Base-by-base conservation (phyloP, 177 flowering plant genomes). In the Vitis hybrid region DNA sequence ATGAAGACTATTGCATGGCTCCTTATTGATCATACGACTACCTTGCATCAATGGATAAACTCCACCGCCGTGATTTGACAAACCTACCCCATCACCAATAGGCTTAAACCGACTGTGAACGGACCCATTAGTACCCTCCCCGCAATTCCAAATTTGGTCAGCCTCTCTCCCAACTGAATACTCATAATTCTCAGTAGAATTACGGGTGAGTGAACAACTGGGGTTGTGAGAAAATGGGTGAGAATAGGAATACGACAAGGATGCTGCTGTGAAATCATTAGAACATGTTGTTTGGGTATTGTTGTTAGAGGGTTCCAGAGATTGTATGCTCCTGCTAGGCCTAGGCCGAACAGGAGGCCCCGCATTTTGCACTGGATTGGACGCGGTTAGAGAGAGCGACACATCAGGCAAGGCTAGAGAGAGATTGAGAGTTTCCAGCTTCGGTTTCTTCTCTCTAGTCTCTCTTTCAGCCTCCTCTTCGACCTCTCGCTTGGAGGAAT, bases 121-220 rank as follows among this genome's bases (percentile, higher is more conserved):
- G 0, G 98, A 95, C 44, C 98, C 98, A 73, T 95, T 95, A 57
- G 98, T 94, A 68, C 98, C 98, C 72, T 94, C 98, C 13, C 97
- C 97, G 74, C 90, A 74, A 65, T 89, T 71, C 97, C 97, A 93
- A 72, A 89, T 86, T 60, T 83, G 91, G 74, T 94, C 98, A 65
- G 62, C 76, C 69, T 89, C 90, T 71, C 85, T 89, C 19, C 92
- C 94, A 2, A 81, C 74, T 2, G 95, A 89, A 61, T 79, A 78
- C 66, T 90, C 95, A 59, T 71, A 91, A 78, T 85, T 77, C 70
- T 91, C 94, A 3, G 94, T 88, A 0, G 96, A 95, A 76, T 92
- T 89, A 0, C 87, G 81, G 0, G 97, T 90, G 13, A 95, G 79
- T 0, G 99, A 94, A 78, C 99, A 94, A 71, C 99, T 95, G 14